Conservation (phyloP, 2,329 filamentous ascomycete species). For the Apiospora arundinis region DNA sequence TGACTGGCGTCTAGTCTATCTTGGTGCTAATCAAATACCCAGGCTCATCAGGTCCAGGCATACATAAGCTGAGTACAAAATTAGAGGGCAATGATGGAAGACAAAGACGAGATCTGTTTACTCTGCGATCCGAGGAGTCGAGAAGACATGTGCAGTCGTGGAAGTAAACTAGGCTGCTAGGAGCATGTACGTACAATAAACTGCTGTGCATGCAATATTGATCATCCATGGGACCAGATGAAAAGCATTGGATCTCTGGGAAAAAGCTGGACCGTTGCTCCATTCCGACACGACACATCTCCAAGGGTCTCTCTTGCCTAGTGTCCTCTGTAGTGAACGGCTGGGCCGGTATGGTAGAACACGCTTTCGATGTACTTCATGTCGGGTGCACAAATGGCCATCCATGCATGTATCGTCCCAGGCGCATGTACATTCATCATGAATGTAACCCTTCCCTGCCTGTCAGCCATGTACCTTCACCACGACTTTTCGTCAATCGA, state of each 20-base stretch:
- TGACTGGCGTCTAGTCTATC: conserved; percentile 9
- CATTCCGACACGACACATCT: conserved; percentile 19
- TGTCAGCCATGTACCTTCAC: conserved; percentile 7
- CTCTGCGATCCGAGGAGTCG: neutral
- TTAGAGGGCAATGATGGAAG: neutral
- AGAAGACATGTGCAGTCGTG: neutral
- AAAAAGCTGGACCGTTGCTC: conserved; percentile 17
- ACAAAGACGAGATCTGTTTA: neutral
- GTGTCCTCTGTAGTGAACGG: conserved; percentile 16
- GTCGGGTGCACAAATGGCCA: conserved; percentile 6
- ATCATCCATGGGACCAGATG: conserved; percentile 19
- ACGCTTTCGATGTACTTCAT: conserved; percentile 1
- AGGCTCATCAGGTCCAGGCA: neutral
- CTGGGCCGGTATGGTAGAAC: conserved; percentile 9
- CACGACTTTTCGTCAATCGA: conserved; percentile 1
- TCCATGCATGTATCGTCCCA: conserved; percentile 5
- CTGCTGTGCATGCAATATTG: conserved; percentile 18
- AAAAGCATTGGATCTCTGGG: conserved; percentile 19
- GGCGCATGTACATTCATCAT: conserved; percentile 2
- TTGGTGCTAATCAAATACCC: neutral
- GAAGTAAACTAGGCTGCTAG: neutral
- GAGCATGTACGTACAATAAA: conserved; percentile 8
- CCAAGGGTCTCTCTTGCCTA: conserved; percentile 19
- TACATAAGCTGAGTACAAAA: neutral
- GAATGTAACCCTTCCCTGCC: conserved; percentile 15